Evolutionary conservation across 768 basidiomycete species (phyloP).

Genomic region (Lactifluus subvellereus): DNA sequence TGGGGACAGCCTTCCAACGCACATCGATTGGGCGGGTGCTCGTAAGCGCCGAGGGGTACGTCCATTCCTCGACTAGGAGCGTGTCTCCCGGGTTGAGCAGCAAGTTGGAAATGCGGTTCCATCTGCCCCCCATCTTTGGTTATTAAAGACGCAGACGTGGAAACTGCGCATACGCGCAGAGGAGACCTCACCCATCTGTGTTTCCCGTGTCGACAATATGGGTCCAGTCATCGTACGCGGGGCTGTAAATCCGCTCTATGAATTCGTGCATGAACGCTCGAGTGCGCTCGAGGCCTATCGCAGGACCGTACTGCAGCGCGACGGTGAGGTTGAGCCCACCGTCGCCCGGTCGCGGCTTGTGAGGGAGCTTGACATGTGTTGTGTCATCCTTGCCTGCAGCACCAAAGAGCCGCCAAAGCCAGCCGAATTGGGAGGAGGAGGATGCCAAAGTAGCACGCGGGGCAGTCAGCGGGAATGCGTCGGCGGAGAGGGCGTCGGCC

Average conservation of each 20-base stretch:
- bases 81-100: slow-evolving; percentile 63
- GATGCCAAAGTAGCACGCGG: slow-evolving; percentile 22
- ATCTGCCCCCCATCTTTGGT: slow-evolving; percentile 28
- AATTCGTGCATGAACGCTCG: slow-evolving; percentile 54
- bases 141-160: not conserved
- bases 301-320: slow-evolving; percentile 63
- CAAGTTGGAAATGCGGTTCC: slow-evolving; percentile 52
- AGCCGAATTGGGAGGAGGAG: slow-evolving; percentile 41
- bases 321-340: slow-evolving; percentile 54
- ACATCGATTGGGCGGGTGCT: slow-evolving; percentile 37
- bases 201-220: slow-evolving; percentile 62
- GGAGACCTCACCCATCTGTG: slow-evolving; percentile 48
- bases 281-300: slow-evolving; percentile 51
- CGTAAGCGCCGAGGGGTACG: slow-evolving; percentile 57
- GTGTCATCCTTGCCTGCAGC: slow-evolving; percentile 36
- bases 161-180: not conserved
- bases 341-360: slow-evolving; percentile 42
- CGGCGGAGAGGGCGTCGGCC: slow-evolving; percentile 45
- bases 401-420: slow-evolving; percentile 55
- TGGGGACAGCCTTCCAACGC: slow-evolving; percentile 48
- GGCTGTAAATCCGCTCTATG: slow-evolving; percentile 45
- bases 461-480: slow-evolving; percentile 42
- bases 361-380: slow-evolving; percentile 50
- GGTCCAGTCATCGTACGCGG: slow-evolving; percentile 55
- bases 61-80: slow-evolving; percentile 62